Evolutionary conservation across 1,284 basidiomycete species (phyloP).

Genomic region (Sphagnurus paluster): DNA sequence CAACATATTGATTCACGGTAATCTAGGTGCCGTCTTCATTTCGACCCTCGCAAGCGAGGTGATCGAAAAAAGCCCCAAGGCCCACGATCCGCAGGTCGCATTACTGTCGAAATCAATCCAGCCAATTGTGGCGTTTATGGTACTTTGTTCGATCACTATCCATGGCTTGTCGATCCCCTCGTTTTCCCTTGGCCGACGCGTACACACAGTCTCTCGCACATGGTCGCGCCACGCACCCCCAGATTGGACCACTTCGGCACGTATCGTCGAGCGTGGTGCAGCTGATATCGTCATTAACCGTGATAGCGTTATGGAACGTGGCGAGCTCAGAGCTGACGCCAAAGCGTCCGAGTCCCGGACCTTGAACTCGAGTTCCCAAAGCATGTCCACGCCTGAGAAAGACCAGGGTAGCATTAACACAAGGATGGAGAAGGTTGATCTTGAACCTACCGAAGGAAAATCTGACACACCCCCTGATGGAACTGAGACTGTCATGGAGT

Average conservation of each 20-base stretch:
- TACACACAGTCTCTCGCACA: conserved; percentile 86
- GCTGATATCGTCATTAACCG: conserved; percentile 84
- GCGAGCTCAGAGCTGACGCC: conserved; percentile 38
- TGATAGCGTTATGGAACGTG: conserved; percentile 57
- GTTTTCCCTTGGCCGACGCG: conserved; percentile 87
- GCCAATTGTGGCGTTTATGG: conserved; percentile 91
- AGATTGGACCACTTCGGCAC: conserved; percentile 76
- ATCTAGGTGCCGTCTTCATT: conserved; percentile 82
- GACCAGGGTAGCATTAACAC: conserved; percentile 18
- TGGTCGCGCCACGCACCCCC: conserved; percentile 59
- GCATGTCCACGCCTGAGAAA: conserved; percentile 14
- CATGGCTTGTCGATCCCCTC: conserved; percentile 93
- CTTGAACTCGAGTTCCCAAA: conserved; percentile 13
- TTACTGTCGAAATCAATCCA: conserved; percentile 77
- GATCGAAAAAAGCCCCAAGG: conserved; percentile 55
- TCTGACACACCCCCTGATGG: conserved; percentile 39
- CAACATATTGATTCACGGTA: not conserved
- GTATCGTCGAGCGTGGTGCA: conserved; percentile 57
- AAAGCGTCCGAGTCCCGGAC: conserved; percentile 22
- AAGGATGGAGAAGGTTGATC: conserved; percentile 14
- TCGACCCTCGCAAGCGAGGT: conserved; percentile 79
- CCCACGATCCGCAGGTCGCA: conserved; percentile 62
- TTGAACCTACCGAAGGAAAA: conserved; percentile 16
- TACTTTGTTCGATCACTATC: conserved; percentile 82
- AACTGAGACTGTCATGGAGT: conserved; percentile 31